These are phyloP conservation scores for Ogataea pignaliae DNA, from an alignment of 805 yeast species.

Conservation along the genomic window DNA sequence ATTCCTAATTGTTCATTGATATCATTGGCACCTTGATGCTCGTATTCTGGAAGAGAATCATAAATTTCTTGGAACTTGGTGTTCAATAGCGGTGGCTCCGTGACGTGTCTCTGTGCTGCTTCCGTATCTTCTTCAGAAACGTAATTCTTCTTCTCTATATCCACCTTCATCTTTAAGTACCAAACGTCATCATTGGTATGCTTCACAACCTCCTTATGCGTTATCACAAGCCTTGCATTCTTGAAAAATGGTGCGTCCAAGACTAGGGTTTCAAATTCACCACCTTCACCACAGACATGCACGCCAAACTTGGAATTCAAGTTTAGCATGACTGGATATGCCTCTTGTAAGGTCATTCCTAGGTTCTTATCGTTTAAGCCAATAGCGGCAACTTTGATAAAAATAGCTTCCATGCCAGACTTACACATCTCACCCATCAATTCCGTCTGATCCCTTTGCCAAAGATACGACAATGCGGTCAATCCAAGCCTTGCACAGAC, in stretches of 20 bases:
- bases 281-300: conserved; percentile 98
- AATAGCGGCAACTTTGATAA: conserved; percentile 90
- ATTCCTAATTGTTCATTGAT: not conserved
- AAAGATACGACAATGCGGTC: conserved; percentile 67
- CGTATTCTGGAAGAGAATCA: conserved; percentile 1
- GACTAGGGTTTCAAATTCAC: conserved; percentile 93
- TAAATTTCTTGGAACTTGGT: conserved; percentile 33
- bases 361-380: conserved; percentile 68
- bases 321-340: conserved; percentile 51
- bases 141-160: conserved; percentile 32
- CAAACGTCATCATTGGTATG: conserved; percentile 66
- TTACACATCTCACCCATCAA: conserved; percentile 78
- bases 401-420: conserved; percentile 67
- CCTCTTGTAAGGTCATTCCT: conserved; percentile 60
- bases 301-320: conserved; percentile 69
- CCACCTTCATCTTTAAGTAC: conserved; percentile 55
- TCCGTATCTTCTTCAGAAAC: conserved; percentile 10
- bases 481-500: conserved; percentile 75
- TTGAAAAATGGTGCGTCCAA: conserved; percentile 84
- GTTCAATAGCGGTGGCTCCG: conserved; percentile 36
- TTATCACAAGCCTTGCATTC: conserved; percentile 43
- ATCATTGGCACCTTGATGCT: not conserved
- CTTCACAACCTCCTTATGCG: conserved; percentile 35
- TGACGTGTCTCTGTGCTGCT: conserved; percentile 13
- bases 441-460: conserved; percentile 84